These are phyloP conservation scores for Amanita subjunquillea DNA, from an alignment of 768 basidiomycete species.

Conservation along the genomic window DNA sequence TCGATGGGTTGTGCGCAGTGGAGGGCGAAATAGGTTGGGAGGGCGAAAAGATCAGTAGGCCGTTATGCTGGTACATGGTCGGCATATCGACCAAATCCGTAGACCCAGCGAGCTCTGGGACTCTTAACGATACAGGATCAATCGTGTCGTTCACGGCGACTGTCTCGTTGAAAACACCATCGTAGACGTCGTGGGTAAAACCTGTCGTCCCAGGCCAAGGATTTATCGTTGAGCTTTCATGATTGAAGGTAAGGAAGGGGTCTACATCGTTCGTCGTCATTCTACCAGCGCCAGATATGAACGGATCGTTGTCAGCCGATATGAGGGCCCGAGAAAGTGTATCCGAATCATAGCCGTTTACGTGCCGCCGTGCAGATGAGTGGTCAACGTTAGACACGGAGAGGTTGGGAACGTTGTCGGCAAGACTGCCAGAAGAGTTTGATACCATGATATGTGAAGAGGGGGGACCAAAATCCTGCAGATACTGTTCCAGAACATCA, in stretches of 20 bases:
- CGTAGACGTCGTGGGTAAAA: background rate
- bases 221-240: background rate
- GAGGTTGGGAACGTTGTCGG: background rate
- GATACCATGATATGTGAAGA: background rate
- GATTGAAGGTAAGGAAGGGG: background rate
- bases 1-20: background rate
- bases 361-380: background rate
- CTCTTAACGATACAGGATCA: constrained; percentile 5
- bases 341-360: background rate
- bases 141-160: constrained; percentile 2
- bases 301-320: constrained; percentile 4
- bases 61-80: background rate
- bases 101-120: background rate
- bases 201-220: background rate
- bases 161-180: background rate
- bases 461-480: background rate
- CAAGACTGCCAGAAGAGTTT: background rate
- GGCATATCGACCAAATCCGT: background rate
- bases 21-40: background rate
- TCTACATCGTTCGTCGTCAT: background rate
- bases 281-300: background rate
- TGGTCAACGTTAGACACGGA: background rate
- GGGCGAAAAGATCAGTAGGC: background rate
- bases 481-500: constrained; percentile 2
- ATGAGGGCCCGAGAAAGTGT: constrained; percentile 2